These are phyloP conservation scores for Paramarasmius palmivorus DNA, from an alignment of 1,284 basidiomycete species.

Conservation along the genomic window DNA sequence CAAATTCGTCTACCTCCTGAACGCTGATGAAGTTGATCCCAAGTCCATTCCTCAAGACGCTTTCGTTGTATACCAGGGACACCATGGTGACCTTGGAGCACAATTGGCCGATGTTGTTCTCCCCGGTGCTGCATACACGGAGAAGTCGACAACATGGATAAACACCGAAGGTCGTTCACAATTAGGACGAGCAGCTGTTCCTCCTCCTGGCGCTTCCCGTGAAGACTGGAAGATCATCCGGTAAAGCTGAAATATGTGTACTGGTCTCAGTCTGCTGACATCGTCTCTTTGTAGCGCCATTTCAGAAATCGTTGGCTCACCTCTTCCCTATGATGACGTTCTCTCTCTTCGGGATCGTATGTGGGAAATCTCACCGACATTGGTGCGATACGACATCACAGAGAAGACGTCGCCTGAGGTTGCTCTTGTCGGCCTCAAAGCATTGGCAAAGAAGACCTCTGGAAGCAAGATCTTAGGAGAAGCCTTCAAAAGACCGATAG, in stretches of 20 bases:
- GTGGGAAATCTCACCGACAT: constrained; percentile 94
- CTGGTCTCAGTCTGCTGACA: not conserved
- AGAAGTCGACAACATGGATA: constrained; percentile 94
- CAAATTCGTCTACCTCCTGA: constrained; percentile 97
- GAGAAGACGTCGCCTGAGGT: constrained; percentile 79
- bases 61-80: constrained; percentile 99
- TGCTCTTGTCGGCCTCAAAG: constrained; percentile 70
- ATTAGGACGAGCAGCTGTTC: constrained; percentile 89
- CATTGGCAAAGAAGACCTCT: constrained; percentile 52
- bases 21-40: constrained; percentile 93
- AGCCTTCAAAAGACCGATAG: constrained; percentile 80
- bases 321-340: constrained; percentile 91
- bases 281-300: constrained; percentile 64
- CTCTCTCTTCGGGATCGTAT: constrained; percentile 89
- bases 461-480: constrained; percentile 59
- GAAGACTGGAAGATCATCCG: constrained; percentile 99
- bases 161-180: constrained; percentile 97
- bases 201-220: constrained; percentile 91
- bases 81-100: constrained; percentile 97
- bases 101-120: constrained; percentile 96
- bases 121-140: constrained; percentile 94
- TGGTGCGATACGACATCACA: constrained; percentile 87
- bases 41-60: constrained; percentile 91
- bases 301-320: constrained; percentile 82
- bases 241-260: constrained; percentile 39